Evolutionary conservation across 1,139 yeast genomes (phyloP).

Genomic region (Geotrichum bryndzae): DNA sequence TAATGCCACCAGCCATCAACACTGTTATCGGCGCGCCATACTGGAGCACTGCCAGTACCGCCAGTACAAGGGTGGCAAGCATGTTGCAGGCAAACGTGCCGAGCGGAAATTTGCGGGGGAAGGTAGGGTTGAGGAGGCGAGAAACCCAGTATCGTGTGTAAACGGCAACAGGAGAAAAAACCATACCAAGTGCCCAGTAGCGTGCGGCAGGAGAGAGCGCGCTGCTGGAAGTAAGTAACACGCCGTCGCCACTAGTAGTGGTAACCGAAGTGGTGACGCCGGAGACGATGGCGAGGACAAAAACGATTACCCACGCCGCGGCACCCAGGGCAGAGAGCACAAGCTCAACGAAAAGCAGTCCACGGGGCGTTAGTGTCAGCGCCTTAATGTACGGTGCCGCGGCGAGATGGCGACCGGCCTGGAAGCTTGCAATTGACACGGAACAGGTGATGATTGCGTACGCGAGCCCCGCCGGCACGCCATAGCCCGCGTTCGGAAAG

Average conservation of each 20-base stretch:
- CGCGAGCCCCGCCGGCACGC: slow-evolving; percentile 47
- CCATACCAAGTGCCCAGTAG: slow-evolving; percentile 52
- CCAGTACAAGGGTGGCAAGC: slow-evolving; percentile 52
- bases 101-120: slow-evolving; percentile 44
- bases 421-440: slow-evolving; percentile 41
- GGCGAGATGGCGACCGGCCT: slow-evolving; percentile 42
- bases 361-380: not conserved
- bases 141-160: slow-evolving; percentile 51
- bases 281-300: slow-evolving; percentile 41
- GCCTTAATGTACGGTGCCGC: not conserved
- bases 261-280: not conserved
- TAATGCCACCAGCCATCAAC: slow-evolving; percentile 32
- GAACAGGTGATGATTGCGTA: slow-evolving; percentile 36
- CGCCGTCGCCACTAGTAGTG: not conserved
- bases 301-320: slow-evolving; percentile 39
- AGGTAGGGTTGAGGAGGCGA: slow-evolving; percentile 42
- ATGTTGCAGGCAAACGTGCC: slow-evolving; percentile 76
- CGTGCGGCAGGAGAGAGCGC: slow-evolving; percentile 42
- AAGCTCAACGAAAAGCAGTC: slow-evolving; percentile 3
- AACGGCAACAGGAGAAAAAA: slow-evolving; percentile 67
- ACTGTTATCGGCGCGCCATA: slow-evolving; percentile 38
- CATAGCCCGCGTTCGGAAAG: slow-evolving; percentile 50
- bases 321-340: slow-evolving; percentile 29
- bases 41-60: slow-evolving; percentile 47
- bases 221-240: not conserved